Conservation (phyloP, 2,329 filamentous ascomycete species). For the Trichoderma sp. region DNA sequence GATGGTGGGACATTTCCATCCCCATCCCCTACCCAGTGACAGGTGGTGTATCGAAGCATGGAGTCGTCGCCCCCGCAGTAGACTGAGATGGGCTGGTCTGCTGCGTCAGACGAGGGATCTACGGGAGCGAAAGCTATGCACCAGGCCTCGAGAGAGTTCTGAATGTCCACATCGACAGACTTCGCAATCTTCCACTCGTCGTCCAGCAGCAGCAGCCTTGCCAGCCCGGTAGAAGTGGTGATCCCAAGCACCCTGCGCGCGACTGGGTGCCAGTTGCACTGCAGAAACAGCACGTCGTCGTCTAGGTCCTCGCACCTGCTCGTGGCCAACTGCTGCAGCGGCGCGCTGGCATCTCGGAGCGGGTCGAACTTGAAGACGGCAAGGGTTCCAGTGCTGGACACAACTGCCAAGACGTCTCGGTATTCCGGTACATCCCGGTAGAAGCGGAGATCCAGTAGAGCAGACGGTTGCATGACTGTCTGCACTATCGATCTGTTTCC, state of each 20-base stretch:
- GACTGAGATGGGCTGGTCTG: slow-evolving; percentile 42
- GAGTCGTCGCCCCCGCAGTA: slow-evolving; percentile 80
- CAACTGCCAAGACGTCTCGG: slow-evolving; percentile 66
- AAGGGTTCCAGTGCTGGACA: slow-evolving; percentile 75
- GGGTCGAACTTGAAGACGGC: slow-evolving; percentile 62
- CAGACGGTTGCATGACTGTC: slow-evolving; percentile 65
- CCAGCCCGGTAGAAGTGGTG: slow-evolving; percentile 69
- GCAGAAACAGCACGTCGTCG: slow-evolving; percentile 66
- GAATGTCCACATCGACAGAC: slow-evolving; percentile 45
- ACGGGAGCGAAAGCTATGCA: slow-evolving; percentile 61
- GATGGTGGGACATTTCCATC: slow-evolving; percentile 30
- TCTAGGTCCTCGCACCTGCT: slow-evolving; percentile 54
- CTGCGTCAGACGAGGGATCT: slow-evolving; percentile 26
- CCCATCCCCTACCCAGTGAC: slow-evolving; percentile 23
- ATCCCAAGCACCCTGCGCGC: slow-evolving; percentile 61
- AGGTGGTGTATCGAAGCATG: slow-evolving; percentile 54
- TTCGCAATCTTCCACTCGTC: slow-evolving; percentile 45
- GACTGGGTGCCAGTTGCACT: slow-evolving; percentile 71
- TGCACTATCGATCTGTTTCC: slow-evolving; percentile 47
- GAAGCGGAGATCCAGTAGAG: slow-evolving; percentile 85
- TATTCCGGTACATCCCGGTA: slow-evolving; percentile 49
- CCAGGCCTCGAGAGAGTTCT: slow-evolving; percentile 72
- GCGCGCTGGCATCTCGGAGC: slow-evolving; percentile 36
- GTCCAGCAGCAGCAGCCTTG: slow-evolving; percentile 57
- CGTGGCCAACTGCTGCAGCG: slow-evolving; percentile 47